Conservation (phyloP, 768 basidiomycete genomes). For the Suillus decipiens region DNA sequence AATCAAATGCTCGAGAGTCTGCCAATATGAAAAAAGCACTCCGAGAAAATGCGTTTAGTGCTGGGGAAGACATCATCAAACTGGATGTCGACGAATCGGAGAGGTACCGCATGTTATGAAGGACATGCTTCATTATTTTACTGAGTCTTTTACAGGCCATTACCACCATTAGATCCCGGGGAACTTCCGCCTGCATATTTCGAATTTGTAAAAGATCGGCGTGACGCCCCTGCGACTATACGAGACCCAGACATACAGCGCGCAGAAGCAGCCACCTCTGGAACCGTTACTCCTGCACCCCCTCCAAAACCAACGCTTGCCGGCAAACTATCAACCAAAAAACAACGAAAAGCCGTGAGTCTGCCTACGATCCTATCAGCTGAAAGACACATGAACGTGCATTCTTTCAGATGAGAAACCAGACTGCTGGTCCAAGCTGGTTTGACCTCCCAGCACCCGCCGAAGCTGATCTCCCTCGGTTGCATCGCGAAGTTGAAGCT, state of each 20-base stretch:
- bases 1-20: conserved; percentile 46
- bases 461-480: conserved; percentile 74
- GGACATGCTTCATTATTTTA: conserved; percentile 6
- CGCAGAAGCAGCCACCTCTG: conserved; percentile 51
- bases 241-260: conserved; percentile 65
- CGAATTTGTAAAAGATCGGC: conserved; percentile 44
- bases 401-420: conserved; percentile 54
- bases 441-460: conserved; percentile 85
- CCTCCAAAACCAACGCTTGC: conserved; percentile 63
- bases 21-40: conserved; percentile 24
- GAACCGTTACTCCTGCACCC: conserved; percentile 52
- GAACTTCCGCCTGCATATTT: conserved; percentile 67
- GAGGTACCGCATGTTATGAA: conserved; percentile 32
- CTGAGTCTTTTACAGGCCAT: conserved; percentile 39
- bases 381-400: background rate
- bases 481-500: conserved; percentile 86
- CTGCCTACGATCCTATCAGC: background rate
- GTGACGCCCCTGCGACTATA: conserved; percentile 46
- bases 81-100: conserved; percentile 40
- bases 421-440: conserved; percentile 81
- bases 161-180: conserved; percentile 70
- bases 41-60: conserved; percentile 31
- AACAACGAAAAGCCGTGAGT: conserved; percentile 68
- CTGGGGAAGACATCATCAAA: conserved; percentile 58
- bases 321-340: conserved; percentile 72